Base-by-base conservation (phyloP, 441 rosid genomes). In the Syzygium syzygioides region DNA sequence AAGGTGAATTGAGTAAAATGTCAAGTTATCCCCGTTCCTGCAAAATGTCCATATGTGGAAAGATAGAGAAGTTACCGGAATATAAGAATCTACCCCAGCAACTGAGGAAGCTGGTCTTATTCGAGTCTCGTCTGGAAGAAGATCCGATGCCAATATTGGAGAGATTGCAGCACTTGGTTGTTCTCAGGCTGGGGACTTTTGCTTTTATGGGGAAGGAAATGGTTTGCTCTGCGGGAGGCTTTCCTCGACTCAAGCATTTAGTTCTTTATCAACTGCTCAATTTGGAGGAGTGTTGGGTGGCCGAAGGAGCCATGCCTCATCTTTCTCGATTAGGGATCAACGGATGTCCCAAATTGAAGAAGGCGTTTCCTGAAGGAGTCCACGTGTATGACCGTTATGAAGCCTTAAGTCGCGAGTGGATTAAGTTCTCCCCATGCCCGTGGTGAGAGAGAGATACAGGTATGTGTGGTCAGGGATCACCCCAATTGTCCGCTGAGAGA, bases 331-430 rank as follows among this genome's bases (percentile, higher is more conserved):
- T 45, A 45, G 91, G 88, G 79, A 85, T 94, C 57, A 53, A 57
- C 30, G 59, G 60, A 13, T 94, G 94, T 89, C 88, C 85, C 79
- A 76, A 57, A 56, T 45, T 94, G 92, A 91, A 86, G 83, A 6
- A 7, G 45, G 90, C 32, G 79, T 85, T 91, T 64, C 94, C 94
- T 32, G 91, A 90, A 87, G 95, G 93, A 64, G 37, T 87, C 53
- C 87, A 85, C 88, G 37, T 34, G 37, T 34, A 34, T 34, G 37
- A 34, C 37, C 3, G 37, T 34, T 2, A 34, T 2, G 37, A 34
- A 34, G 37, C 37, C 37, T 2, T 34, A 2, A 2, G 4, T 34
- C 37, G 37, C 37, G 37, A 34, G 37, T 2, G 37, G 37, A 34
- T 2, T 2, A 34, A 34, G 37, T 34, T 34, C 37, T 34, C 37